phyloP scores from a whole-genome alignment of 225 moss, liverwort and hornwort species.

The Polytrichum commune region DNA sequence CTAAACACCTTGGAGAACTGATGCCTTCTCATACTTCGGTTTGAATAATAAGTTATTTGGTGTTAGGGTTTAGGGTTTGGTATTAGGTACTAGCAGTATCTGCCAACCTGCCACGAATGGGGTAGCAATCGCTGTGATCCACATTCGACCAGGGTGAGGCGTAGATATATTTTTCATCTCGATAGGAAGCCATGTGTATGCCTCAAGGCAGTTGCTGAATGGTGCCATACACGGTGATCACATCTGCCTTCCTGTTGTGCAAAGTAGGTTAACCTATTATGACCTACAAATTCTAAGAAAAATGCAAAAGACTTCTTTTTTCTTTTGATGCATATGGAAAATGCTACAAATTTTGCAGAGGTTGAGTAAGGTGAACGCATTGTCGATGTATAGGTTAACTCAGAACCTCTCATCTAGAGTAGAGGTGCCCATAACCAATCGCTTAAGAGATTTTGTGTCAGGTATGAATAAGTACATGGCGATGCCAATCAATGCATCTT shows the following conservation, averaged over 20 bases:
- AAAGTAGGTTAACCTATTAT: no score
- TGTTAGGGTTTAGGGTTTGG: constrained; percentile 1
- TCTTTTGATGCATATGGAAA: no score
- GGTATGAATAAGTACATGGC: no score
- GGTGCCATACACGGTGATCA: constrained; percentile 25
- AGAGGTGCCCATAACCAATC: no score
- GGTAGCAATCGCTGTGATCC: constrained; percentile 15
- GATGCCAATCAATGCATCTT: no score
- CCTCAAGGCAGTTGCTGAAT: constrained; percentile 5
- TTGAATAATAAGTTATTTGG: neutral
- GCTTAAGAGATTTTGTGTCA: no score
- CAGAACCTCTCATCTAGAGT: no score
- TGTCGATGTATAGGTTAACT: no score
- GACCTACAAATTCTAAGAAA: no score
- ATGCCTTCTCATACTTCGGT: constrained; percentile 6
- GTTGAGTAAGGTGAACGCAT: no score
- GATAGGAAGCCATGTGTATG: constrained; percentile 28
- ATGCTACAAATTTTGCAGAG: no score
- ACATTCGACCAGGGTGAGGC: constrained; percentile 19
- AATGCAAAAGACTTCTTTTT: no score
- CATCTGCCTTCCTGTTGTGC: neutral
- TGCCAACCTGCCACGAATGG: constrained; percentile 25
- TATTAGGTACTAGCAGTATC: neutral
- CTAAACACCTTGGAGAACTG: constrained; percentile 34
- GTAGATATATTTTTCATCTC: constrained; percentile 8